Evolutionary conservation across 2,329 filamentous ascomycete genomes (phyloP), one percentile per base, ranked within the genome.

Genomic region (Pyricularia sp.): DNA sequence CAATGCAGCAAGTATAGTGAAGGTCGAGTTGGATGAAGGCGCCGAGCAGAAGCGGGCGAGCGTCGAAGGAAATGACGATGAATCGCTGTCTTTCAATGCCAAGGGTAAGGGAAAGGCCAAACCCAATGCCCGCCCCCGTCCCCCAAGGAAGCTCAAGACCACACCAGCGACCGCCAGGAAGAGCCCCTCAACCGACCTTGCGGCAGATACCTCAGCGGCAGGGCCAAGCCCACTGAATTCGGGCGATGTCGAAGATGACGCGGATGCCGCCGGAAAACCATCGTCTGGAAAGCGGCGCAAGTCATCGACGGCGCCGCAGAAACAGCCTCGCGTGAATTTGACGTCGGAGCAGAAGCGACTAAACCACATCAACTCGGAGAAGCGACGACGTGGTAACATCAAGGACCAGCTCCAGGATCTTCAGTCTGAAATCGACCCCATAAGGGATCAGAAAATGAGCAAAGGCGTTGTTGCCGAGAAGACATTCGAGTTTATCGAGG

Each of bases 331-430:
- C 30, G 90, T 89, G 75, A 97, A 97, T 73, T 88, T 95, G 4
- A 87, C 88, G 0, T 91, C 94, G 72, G 89, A 91, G 70, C 91
- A 95, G 78, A 95, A 94, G 78, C 85, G 92, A 64, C 90, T 89
- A 74, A 97, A 97, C 73, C 92, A 96, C 75, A 95, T 97, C 72
- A 84, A 89, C 68, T 95, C 92, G 68, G 93, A 96, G 76, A 92
- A 97, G 79, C 96, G 95, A 78, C 86, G 93, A 17, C 58, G 58
- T 7, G 58, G 58, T 12, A 23, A 61, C 5, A 61, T 61, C n/a
- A 61, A 61, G 58, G 58, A 26, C n/a, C 58, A 61, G 10, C 58
- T 61, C 4, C 58, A 25, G 58, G n/a, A 61, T 23, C 10, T 61
- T 5, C 58, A 61, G 20, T 61, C 58, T 4, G 58, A 61, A 61